phyloP scores from a whole-genome alignment of 768 basidiomycete genomes.

The Hygrophorus pudorinus region DNA sequence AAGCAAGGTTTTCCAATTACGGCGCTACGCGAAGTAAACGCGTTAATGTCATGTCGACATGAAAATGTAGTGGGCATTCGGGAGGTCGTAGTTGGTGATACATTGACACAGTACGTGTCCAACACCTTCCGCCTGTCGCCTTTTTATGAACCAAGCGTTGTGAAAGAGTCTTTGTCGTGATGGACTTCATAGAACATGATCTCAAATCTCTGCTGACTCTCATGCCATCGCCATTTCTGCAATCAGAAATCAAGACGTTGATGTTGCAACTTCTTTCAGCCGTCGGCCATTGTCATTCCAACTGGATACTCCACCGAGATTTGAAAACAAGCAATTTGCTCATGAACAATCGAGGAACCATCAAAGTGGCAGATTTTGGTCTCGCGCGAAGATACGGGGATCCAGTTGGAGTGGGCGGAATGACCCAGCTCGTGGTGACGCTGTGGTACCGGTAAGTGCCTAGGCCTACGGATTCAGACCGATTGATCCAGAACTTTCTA shows the following conservation, averaged over 20 bases:
- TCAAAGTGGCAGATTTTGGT: slow-evolving; percentile 98
- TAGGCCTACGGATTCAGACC: slow-evolving; percentile 8
- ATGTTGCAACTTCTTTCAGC: slow-evolving; percentile 91
- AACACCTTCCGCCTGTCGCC: slow-evolving; percentile 8
- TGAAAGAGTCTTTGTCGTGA: slow-evolving; percentile 92
- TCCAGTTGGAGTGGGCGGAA: slow-evolving; percentile 89
- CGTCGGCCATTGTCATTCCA: slow-evolving; percentile 85
- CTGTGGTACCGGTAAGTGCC: slow-evolving; percentile 86
- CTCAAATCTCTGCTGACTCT: slow-evolving; percentile 89
- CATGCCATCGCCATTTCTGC: slow-evolving; percentile 95
- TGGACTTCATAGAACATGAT: slow-evolving; percentile 99
- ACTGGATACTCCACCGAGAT: slow-evolving; percentile 98
- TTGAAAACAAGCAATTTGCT: slow-evolving; percentile 95
- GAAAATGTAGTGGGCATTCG: slow-evolving; percentile 96
- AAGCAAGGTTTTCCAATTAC: slow-evolving; percentile 99
- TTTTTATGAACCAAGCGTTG: slow-evolving; percentile 18
- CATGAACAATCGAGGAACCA: slow-evolving; percentile 98
- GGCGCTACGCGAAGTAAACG: slow-evolving; percentile 86
- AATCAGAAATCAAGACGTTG: slow-evolving; percentile 97
- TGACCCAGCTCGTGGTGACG: slow-evolving; percentile 97
- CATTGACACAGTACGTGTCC: slow-evolving; percentile 89
- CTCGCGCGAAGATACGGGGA: slow-evolving; percentile 94
- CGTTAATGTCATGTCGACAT: slow-evolving; percentile 90
- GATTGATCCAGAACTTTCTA: slow-evolving; percentile 22
- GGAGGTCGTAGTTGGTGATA: slow-evolving; percentile 97